Evolutionary conservation across 352 stramenopile species (phyloP).

Genomic region (Globisporangium rhizosaccharum): DNA sequence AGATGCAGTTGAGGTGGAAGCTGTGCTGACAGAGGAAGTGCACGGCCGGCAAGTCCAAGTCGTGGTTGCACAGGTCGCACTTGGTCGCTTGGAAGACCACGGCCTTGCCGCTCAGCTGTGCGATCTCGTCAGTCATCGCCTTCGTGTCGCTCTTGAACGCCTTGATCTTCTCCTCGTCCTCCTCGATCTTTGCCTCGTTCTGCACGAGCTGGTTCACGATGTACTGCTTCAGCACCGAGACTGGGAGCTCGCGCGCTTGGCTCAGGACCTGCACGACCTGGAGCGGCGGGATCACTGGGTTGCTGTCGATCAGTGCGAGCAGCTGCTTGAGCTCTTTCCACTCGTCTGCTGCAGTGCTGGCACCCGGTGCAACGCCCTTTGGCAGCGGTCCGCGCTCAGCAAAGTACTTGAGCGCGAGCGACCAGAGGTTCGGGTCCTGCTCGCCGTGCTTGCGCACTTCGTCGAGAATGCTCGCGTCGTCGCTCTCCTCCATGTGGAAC

Average conservation of each 20-base stretch:
- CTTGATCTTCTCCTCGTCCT: constrained; percentile 85
- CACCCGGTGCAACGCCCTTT: constrained; percentile 45
- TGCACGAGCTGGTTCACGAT: constrained; percentile 78
- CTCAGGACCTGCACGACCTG: constrained; percentile 85
- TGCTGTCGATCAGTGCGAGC: constrained; percentile 71
- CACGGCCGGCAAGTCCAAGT: constrained; percentile 87
- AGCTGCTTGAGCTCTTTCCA: constrained; percentile 81
- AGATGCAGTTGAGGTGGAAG: constrained; percentile 89
- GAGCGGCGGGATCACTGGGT: constrained; percentile 75
- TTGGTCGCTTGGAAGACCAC: constrained; percentile 90
- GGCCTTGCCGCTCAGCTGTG: constrained; percentile 73
- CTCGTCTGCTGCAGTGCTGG: constrained; percentile 26
- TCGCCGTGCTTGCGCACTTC: constrained; percentile 16
- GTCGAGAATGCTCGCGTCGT: no score
- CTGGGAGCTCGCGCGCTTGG: constrained; percentile 72
- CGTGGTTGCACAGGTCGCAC: constrained; percentile 86
- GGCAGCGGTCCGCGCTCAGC: constrained; percentile 70
- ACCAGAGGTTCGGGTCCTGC: constrained; percentile 89
- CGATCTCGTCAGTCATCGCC: constrained; percentile 89
- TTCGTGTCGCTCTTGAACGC: constrained; percentile 84
- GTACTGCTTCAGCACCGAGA: constrained; percentile 83
- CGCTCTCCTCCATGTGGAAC: no score
- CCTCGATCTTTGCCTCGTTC: constrained; percentile 79
- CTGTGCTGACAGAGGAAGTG: constrained; percentile 91
- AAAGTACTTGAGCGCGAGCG: constrained; percentile 88